Conservation (phyloP, 495 filamentous ascomycete genomes). For the Bombardia bombarda region DNA sequence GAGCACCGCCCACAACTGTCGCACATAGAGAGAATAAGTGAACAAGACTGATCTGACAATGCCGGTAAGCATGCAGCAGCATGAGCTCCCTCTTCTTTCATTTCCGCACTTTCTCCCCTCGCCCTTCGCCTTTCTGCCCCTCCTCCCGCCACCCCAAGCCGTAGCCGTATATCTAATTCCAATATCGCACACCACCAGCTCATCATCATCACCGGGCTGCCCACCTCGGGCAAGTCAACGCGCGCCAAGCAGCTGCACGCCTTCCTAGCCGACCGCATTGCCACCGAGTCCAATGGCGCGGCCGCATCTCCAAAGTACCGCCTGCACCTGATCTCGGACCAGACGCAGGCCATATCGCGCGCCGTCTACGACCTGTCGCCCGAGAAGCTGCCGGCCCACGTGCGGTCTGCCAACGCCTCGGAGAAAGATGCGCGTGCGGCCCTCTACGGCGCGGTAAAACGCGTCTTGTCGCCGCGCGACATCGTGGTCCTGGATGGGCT, state of each 20-base stretch:
- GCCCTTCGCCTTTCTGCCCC: too few species aligned
- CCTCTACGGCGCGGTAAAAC: constrained; percentile 77
- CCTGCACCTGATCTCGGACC: constrained; percentile 63
- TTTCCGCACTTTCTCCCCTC: too few species aligned
- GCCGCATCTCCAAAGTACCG: constrained; percentile 33
- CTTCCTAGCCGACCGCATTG: constrained; percentile 53
- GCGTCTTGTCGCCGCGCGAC: constrained; percentile 65
- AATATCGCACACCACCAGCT: constrained; percentile 46
- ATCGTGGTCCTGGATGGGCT: constrained; percentile 84
- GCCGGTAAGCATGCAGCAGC: too few species aligned
- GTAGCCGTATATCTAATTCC: too few species aligned
- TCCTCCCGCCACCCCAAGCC: too few species aligned
- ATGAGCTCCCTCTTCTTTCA: too few species aligned
- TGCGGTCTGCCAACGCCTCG: constrained; percentile 47
- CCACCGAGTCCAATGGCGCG: constrained; percentile 9
- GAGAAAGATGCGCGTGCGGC: constrained; percentile 93
- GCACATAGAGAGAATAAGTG: too few species aligned
- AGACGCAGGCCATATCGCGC: constrained; percentile 53
- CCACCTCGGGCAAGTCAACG: constrained; percentile 85
- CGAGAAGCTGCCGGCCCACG: constrained; percentile 36
- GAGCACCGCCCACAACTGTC: too few species aligned
- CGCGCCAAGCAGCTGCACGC: constrained; percentile 70
- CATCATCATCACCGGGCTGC: constrained; percentile 86
- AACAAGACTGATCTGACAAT: constrained; percentile 2
- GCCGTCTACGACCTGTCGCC: constrained; percentile 52